Evolutionary conservation across 495 filamentous ascomycete genomes (phyloP), one percentile per base, ranked within the genome.

Genomic region (Thozetella sp.): DNA sequence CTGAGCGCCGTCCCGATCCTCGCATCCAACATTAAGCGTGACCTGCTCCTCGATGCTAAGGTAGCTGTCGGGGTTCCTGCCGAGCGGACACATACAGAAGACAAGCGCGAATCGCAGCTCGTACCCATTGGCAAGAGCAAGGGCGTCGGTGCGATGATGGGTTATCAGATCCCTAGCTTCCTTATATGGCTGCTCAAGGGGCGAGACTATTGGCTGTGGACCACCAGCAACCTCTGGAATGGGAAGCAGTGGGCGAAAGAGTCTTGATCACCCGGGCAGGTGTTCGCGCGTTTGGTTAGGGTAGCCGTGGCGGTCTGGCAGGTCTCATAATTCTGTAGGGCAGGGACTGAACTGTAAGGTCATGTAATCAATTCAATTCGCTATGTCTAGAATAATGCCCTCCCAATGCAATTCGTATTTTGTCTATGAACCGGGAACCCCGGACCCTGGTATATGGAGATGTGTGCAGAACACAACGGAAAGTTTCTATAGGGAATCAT

Each of bases 101-200:
- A 83, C 60, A 75, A 54, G 6, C 64, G 72, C 12, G 74, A 79
- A 70, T 81, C 72, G 57, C 82, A 84, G 63, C 54, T 81, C 11
- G 83, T 86, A 6, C 82, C 83, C 12, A 69, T 87, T 26, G 84
- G 84, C 1, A 70, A 62, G 58, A 66, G 66, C 23, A 72, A 71
- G 23, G 83, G 82, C 0, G 83, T 89, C 30, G 86, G 86, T 1
- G 80, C 81, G 1, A 75, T 77, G 1, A 79, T 80, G 66, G 85
- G 86, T 0, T 85, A 63, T 53, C 60, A 63, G 48, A 3, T 88
- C 55, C 86, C 86, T 0, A 80, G 84, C 30, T 79, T 79, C 25
- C 55, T 83, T 50, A 80, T 89, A 4, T 85, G 82, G 78, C 60
- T 81, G 67, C 74, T 87, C 57, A 89, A 89, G 68, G 86, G 86